Conservation (phyloP, 805 yeast species). For the Cyberlindnera mississippiensis region DNA sequence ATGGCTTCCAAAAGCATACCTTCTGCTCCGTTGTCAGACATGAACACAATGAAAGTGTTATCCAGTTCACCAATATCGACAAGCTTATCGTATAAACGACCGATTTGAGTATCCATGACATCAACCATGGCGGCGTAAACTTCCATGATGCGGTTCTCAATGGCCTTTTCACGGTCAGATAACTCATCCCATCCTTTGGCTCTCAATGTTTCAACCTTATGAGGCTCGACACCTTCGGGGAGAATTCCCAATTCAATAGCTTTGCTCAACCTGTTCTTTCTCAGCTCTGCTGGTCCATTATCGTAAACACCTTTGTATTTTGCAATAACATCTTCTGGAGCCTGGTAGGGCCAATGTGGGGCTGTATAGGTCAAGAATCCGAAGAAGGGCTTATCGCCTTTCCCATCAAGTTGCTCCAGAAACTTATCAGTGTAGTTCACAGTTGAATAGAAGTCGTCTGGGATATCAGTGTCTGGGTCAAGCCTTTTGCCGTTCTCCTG, state of each 20-base stretch:
- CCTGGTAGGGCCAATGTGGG: conserved; percentile 67
- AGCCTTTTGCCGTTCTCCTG: conserved; percentile 28
- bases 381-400: conserved; percentile 48
- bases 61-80: conserved; percentile 43
- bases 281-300: conserved; percentile 44
- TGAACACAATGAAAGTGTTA: conserved; percentile 53
- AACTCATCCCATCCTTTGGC: conserved; percentile 42
- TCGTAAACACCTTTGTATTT: conserved; percentile 47
- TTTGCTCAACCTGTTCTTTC: conserved; percentile 35
- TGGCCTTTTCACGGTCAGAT: conserved; percentile 32
- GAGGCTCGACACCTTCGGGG: conserved; percentile 41
- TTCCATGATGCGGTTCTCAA: conserved; percentile 46
- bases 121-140: conserved; percentile 66
- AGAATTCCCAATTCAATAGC: conserved; percentile 46
- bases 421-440: conserved; percentile 42
- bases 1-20: conserved; percentile 55
- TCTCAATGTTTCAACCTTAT: conserved; percentile 36
- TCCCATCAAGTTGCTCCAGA: conserved; percentile 33
- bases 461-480: conserved; percentile 28
- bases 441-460: conserved; percentile 46
- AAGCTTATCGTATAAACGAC: conserved; percentile 41
- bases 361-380: conserved; percentile 56
- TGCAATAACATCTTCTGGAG: conserved; percentile 43
- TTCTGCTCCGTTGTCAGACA: conserved; percentile 66
- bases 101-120: conserved; percentile 47